phyloP scores from a whole-genome alignment of 2,329 filamentous ascomycete species.

The Venturia carpophila region DNA sequence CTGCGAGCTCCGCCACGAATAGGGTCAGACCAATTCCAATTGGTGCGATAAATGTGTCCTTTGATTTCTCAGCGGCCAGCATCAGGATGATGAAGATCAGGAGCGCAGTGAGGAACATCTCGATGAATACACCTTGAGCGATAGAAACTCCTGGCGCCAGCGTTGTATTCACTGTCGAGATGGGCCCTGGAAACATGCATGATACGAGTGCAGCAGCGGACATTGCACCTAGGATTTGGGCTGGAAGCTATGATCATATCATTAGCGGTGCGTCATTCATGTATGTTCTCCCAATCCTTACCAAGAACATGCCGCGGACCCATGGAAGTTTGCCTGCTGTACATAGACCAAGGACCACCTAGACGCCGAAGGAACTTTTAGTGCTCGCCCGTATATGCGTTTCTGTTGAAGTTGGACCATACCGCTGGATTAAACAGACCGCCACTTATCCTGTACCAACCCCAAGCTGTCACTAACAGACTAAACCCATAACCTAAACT shows the following conservation, averaged over 20 bases:
- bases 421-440: constrained; percentile 28
- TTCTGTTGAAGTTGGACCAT: constrained; percentile 15
- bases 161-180: constrained; percentile 37
- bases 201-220: constrained; percentile 37
- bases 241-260: neutral
- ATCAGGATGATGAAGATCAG: constrained; percentile 28
- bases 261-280: neutral
- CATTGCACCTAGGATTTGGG: constrained; percentile 25
- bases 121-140: constrained; percentile 44
- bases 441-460: constrained; percentile 14
- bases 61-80: constrained; percentile 37
- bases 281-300: neutral
- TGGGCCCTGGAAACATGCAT: constrained; percentile 37
- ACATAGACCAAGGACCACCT: constrained; percentile 32
- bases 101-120: constrained; percentile 43
- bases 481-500: constrained; percentile 24
- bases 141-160: constrained; percentile 36
- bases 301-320: constrained; percentile 26
- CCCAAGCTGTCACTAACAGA: constrained; percentile 15
- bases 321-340: constrained; percentile 30
- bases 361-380: neutral
- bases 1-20: constrained; percentile 19
- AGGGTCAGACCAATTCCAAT: constrained; percentile 26
- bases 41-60: constrained; percentile 35
- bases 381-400: neutral